Conservation (phyloP, 1,139 yeast species). For the Zygoascus hellenicus region DNA sequence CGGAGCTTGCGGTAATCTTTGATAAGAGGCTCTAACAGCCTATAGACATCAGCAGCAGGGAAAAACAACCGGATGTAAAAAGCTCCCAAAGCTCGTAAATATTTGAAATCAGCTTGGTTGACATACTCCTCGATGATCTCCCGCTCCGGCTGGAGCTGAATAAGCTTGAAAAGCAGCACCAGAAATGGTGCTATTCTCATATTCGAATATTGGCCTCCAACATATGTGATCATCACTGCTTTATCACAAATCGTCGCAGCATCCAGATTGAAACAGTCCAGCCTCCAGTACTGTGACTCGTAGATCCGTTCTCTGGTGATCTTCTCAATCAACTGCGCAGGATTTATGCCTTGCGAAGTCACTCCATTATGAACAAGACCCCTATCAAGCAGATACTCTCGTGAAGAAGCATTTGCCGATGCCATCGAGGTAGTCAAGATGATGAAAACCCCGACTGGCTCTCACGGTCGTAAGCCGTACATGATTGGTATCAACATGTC, state of each 20-base stretch:
- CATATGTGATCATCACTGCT: slow-evolving; percentile 37
- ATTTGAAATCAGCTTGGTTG: slow-evolving; percentile 57
- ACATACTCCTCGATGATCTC: slow-evolving; percentile 51
- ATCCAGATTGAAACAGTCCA: slow-evolving; percentile 53
- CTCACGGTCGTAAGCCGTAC: too few species aligned
- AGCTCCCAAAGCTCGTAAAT: slow-evolving; percentile 56
- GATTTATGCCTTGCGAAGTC: slow-evolving; percentile 42
- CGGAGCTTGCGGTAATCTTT: slow-evolving; percentile 52
- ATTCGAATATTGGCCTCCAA: slow-evolving; percentile 47
- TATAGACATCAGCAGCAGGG: slow-evolving; percentile 43
- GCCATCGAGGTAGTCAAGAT: neutral
- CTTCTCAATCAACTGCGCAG: slow-evolving; percentile 55
- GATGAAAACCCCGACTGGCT: too few species aligned
- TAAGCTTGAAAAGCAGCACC: slow-evolving; percentile 55
- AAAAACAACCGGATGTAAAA: slow-evolving; percentile 51
- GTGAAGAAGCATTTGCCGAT: neutral
- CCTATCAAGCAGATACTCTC: slow-evolving; percentile 26
- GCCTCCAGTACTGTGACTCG: slow-evolving; percentile 66
- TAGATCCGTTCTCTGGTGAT: slow-evolving; percentile 62
- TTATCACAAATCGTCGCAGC: slow-evolving; percentile 47
- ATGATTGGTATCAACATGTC: too few species aligned
- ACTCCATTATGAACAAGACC: slow-evolving; percentile 34
- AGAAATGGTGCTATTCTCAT: slow-evolving; percentile 54
- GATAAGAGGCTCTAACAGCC: slow-evolving; percentile 46
- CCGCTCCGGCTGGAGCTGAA: slow-evolving; percentile 55